Evolutionary conservation across 768 basidiomycete species (phyloP), one percentile per base, ranked within the genome.

Genomic region (Tubosaeta sp.): DNA sequence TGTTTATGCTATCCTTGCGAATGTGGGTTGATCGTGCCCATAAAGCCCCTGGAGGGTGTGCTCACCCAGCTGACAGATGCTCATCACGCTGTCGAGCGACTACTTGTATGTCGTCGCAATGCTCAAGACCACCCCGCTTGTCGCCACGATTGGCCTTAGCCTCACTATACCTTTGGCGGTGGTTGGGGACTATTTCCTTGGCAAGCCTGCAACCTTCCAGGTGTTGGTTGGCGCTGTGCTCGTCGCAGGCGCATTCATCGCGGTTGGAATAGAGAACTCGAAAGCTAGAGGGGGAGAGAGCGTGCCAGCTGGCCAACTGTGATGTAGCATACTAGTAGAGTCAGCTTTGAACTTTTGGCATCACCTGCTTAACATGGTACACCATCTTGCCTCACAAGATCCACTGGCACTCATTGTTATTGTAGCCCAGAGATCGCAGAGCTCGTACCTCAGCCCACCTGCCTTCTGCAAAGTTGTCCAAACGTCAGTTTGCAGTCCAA

Each of bases 91-190:
- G 31, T 82, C 81, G 9, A 90, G 88, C 54, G 93, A 97, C 70
- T 95, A 87, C 64, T 65, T 93, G 43, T 92, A 92, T 65, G 83
- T 91, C 27, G 64, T 91, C 17, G 88, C 94, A 3, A 95, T 97
- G 93, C 82, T 99, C 56, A 95, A 95, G 73, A 99, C 95, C 7
- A 94, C 94, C 1, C 95, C 95, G 1, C 73, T 95, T 12, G 91
- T 97, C 17, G 95, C 89, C 16, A 98, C 95, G 1, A 76, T 97
- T 50, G 95, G 95, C 26, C 77, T 98, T 9, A 91, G 88, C 51
- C 78, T 98, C 13, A 97, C 97, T 1, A 97, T 97, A 66, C 95
- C 94, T 5, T 74, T 95, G 47, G 92, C 97, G 6, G 84, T 97
- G 45, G 46, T 88, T 9, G 94, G 94, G 13, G 94, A 97, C 61